These are phyloP conservation scores for Penicillium brasilianum DNA, from an alignment of 2,329 filamentous ascomycete genomes.

Conservation along the genomic window DNA sequence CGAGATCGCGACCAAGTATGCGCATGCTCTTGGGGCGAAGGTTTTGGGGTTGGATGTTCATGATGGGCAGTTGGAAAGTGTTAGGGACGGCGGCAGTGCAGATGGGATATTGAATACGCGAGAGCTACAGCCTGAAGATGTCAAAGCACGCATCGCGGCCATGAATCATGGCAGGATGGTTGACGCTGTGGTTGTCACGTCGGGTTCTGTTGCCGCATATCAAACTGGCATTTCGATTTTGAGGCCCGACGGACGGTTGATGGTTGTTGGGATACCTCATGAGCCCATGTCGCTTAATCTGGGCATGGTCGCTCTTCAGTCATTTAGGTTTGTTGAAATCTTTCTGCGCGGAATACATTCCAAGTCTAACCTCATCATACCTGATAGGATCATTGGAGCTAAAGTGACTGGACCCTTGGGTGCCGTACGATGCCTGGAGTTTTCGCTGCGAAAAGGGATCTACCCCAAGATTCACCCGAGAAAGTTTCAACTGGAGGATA, in stretches of 20 bases:
- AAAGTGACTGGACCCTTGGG: constrained; percentile 11
- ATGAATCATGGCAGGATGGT: constrained; percentile 5
- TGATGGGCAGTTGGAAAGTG: constrained; percentile 11
- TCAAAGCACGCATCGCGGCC: background rate
- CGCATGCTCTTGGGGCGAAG: constrained; percentile 30
- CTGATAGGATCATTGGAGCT: constrained; percentile 17
- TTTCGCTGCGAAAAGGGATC: constrained; percentile 15
- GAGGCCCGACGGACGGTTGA: constrained; percentile 13
- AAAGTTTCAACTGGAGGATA: constrained; percentile 20
- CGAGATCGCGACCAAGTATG: constrained; percentile 35
- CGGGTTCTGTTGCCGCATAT: constrained; percentile 19
- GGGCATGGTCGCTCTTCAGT: background rate
- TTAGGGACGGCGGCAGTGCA: background rate
- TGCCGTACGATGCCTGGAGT: constrained; percentile 13
- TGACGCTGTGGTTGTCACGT: constrained; percentile 21
- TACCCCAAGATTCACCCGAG: constrained; percentile 16
- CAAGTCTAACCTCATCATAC: background rate
- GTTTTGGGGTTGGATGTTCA: constrained; percentile 33
- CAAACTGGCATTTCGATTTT: constrained; percentile 12
- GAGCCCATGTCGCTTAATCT: constrained; percentile 8
- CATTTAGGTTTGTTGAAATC: constrained; percentile 11
- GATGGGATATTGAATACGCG: constrained; percentile 17
- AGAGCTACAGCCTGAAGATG: background rate
- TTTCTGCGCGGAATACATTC: too few relatives aligned
- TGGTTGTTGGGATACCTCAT: constrained; percentile 15